These are phyloP conservation scores for Arthrobotrys pseudoclavata DNA, from an alignment of 2,329 filamentous ascomycete species.

Conservation along the genomic window DNA sequence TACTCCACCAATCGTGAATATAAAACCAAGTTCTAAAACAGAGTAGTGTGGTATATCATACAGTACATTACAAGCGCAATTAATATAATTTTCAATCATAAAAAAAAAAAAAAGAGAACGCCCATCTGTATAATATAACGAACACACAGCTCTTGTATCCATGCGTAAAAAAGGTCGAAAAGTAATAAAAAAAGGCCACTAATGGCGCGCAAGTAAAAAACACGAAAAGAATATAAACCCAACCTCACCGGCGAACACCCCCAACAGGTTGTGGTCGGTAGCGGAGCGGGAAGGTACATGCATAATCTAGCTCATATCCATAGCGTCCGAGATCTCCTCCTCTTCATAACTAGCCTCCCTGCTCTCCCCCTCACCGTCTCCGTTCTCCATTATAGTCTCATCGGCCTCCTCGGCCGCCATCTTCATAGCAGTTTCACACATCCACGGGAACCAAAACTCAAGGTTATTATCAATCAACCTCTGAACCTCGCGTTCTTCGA, in stretches of 20 bases:
- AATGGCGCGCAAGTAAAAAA: background rate
- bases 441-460: slow-evolving; percentile 60
- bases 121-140: background rate
- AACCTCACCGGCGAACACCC: background rate
- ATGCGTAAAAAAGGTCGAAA: background rate
- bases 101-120: background rate
- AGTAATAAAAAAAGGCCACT: background rate
- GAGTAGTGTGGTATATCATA: too few relatives aligned
- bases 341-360: background rate
- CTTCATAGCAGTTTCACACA: slow-evolving; percentile 49
- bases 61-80: background rate
- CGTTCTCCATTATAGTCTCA: slow-evolving; percentile 38
- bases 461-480: slow-evolving; percentile 53
- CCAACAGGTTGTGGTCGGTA: background rate
- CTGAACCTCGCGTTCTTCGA: slow-evolving; percentile 42
- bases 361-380: slow-evolving; percentile 61
- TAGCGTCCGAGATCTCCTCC: slow-evolving; percentile 17
- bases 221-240: background rate
- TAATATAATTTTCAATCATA: background rate
- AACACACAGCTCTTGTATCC: slow-evolving; percentile 20
- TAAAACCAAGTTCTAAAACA: too few relatives aligned
- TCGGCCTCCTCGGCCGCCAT: slow-evolving; percentile 56
- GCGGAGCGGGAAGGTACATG: background rate
- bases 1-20: too few relatives aligned
- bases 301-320: slow-evolving; percentile 42